Conservation (phyloP, 441 rosid genomes). For the Gossypium lobatum region DNA sequence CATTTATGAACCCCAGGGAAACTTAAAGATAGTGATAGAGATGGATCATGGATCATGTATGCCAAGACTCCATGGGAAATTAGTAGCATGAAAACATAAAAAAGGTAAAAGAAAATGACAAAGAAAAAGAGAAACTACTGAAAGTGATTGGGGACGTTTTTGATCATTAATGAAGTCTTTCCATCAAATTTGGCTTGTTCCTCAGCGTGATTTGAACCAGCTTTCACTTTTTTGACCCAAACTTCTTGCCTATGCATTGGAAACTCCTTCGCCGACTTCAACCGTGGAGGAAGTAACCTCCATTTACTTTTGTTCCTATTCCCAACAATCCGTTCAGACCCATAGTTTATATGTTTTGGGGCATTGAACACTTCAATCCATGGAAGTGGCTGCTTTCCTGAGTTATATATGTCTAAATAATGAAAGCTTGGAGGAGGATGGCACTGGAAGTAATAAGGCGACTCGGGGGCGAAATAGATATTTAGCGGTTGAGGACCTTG, state of each 20-base stretch:
- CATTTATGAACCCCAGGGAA: no score
- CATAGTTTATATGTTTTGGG: neutral
- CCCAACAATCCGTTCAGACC: neutral
- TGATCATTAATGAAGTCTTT: conserved; percentile 42
- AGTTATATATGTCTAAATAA: neutral
- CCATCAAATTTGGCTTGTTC: conserved; percentile 4
- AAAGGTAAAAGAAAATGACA: neutral
- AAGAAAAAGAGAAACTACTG: conserved; percentile 12
- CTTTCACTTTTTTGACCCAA: neutral
- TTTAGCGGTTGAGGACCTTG: neutral
- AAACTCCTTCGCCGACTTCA: neutral
- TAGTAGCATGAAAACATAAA: neutral
- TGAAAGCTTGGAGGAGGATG: neutral
- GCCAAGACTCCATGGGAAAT: no score
- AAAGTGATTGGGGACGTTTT: conserved; percentile 42
- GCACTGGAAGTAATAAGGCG: neutral
- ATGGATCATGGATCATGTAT: neutral
- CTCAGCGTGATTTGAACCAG: neutral
- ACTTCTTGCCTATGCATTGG: neutral
- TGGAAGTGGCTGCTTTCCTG: neutral
- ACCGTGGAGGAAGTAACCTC: neutral
- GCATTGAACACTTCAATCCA: neutral
- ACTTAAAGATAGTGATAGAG: no score
- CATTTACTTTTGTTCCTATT: neutral
- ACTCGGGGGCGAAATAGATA: neutral